A percentile compares a stretch with the other conserved stretches of the same genome.
Evolutionary conservation across 805 yeast genomes (phyloP).

Genomic region (Starmerella bombicola): DNA sequence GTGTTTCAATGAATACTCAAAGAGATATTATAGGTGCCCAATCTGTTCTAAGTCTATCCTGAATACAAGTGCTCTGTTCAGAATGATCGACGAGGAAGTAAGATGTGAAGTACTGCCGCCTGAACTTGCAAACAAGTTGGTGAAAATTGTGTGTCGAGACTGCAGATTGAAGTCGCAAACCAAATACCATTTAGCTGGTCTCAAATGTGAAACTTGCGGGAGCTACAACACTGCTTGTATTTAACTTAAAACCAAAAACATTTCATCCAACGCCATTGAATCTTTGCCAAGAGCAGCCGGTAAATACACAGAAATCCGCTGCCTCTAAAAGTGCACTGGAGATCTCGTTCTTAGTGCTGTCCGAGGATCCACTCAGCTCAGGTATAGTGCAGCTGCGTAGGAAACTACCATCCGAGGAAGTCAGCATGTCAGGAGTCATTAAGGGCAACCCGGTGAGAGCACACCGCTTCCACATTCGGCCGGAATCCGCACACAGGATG

Average conservation of each 20-base stretch:
- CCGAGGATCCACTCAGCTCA: neutral
- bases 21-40: slow-evolving; percentile 82
- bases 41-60: slow-evolving; percentile 72
- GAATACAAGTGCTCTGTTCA: slow-evolving; percentile 78
- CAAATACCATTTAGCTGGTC: slow-evolving; percentile 70
- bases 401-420: slow-evolving; percentile 12
- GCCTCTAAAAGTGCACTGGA: slow-evolving; percentile 10
- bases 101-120: slow-evolving; percentile 62
- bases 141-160: slow-evolving; percentile 61
- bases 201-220: slow-evolving; percentile 74
- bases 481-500: too few relatives aligned
- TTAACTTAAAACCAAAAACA: neutral
- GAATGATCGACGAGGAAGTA: slow-evolving; percentile 77
- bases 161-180: slow-evolving; percentile 72
- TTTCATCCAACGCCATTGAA: neutral
- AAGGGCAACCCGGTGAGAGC: slow-evolving; percentile 18
- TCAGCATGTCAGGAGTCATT: slow-evolving; percentile 6
- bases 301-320: slow-evolving; percentile 11
- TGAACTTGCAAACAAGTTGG: slow-evolving; percentile 65
- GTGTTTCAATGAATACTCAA: slow-evolving; percentile 72
- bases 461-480: slow-evolving; percentile 18
- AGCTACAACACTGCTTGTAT: slow-evolving; percentile 58
- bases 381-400: slow-evolving; percentile 4
- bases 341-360: neutral
- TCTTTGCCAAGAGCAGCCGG: slow-evolving; percentile 13